phyloP scores from a whole-genome alignment of 257 asterid species.

The Coffea canephora region DNA sequence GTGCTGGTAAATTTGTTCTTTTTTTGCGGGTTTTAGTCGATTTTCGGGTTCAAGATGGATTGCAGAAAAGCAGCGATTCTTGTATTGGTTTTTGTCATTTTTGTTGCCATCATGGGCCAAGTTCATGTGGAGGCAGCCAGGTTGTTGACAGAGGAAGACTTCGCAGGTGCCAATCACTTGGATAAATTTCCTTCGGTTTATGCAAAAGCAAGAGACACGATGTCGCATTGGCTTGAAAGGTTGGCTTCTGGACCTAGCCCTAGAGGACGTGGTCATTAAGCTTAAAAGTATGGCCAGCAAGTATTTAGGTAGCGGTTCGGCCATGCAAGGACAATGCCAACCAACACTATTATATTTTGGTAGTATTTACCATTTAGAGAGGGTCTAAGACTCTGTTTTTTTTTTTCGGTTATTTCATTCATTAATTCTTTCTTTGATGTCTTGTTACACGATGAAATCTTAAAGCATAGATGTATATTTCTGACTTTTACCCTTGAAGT shows the following conservation, averaged over 20 bases:
- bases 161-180: slow-evolving; percentile 12
- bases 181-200: slow-evolving; percentile 7
- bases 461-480: too few species aligned
- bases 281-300: not conserved
- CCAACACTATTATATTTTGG: too few species aligned
- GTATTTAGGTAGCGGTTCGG: not conserved
- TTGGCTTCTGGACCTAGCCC: slow-evolving; percentile 33
- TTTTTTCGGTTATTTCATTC: too few species aligned
- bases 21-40: not conserved
- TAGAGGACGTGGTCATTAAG: slow-evolving; percentile 30
- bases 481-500: too few species aligned
- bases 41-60: not conserved
- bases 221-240: not conserved
- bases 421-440: too few species aligned
- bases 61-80: not conserved
- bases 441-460: too few species aligned
- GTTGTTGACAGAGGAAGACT: slow-evolving; percentile 7
- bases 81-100: slow-evolving; percentile 2
- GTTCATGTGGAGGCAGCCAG: slow-evolving; percentile 21
- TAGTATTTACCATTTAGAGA: too few species aligned
- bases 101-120: slow-evolving; percentile 10
- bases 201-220: slow-evolving; percentile 15
- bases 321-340: not conserved
- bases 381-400: too few species aligned
- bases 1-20: not conserved